Base-by-base conservation (phyloP, 176 grass and related monocot species). In the Poa annua region DNA sequence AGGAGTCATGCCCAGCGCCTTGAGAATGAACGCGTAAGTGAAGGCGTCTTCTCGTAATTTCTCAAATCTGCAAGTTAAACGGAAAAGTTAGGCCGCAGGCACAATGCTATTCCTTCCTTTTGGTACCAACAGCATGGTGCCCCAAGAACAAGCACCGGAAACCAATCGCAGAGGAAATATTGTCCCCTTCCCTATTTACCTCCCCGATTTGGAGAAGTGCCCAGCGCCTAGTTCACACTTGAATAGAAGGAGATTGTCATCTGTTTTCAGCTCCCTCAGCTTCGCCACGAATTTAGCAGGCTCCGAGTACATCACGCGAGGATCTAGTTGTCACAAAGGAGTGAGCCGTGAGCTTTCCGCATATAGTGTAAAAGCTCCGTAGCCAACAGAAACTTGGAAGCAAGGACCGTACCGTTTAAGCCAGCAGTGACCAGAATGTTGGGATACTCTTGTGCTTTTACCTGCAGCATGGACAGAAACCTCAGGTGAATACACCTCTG, bases 351-450 rank as follows among this genome's bases (percentile, higher is more conserved):
- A 5, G 39, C 39, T 41, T 41, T 41, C 39, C 8, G 69, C 24
- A 72, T 26, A 24, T 48, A 45, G n/a, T 34, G 22, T 3, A 25
- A 16, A 11, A 66, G 22, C 12, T 44, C 5, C 24, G 65, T 45
- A 77, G 36, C 77, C 26, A 53, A 75, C 16, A 83, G 1, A 29
- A 51, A 83, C 69, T 74, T 12, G 59, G 25, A 81, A 54, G 3
- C 39, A 49, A 42, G 17, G 25, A 76, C 17, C 71, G 8, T 92
- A 97, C 95, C 95, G 47, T 94, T 92, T 87, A 97, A 92, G 16
- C 95, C 95, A 69, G 90, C 95, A 4, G 95, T 97, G 11, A 97
- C 92, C 35, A 98, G 92, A 84, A 98, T 93, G 65, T 89, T 66
- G 15, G 95, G 95, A 55, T 98, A 95, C 26, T 73, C 78, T 84